These are phyloP conservation scores for Exophiala xenobiotica DNA, from an alignment of 2,329 filamentous ascomycete species.

Conservation along the genomic window DNA sequence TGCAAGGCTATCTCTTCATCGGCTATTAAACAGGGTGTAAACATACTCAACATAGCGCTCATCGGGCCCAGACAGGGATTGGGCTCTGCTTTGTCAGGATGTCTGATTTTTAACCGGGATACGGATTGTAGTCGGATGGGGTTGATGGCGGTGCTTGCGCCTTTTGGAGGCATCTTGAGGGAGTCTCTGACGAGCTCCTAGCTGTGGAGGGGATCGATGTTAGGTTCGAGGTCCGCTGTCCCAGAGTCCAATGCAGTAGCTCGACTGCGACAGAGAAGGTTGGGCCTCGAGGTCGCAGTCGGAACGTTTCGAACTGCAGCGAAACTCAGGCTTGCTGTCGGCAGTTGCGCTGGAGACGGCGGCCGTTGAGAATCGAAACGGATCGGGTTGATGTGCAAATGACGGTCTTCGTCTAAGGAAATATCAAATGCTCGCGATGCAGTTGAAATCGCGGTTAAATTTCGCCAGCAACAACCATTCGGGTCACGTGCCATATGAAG, in stretches of 20 bases:
- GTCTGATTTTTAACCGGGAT: constrained; percentile 60
- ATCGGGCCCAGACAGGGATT: constrained; percentile 68
- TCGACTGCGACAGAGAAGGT: background rate
- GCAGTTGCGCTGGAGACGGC: too few species aligned
- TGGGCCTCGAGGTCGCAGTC: background rate
- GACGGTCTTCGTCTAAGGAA: too few species aligned
- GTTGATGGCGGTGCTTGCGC: constrained; percentile 44
- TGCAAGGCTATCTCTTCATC: too few species aligned
- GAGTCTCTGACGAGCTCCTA: background rate
- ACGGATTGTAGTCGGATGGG: constrained; percentile 49
- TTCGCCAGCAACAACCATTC: too few species aligned
- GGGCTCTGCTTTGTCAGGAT: constrained; percentile 60
- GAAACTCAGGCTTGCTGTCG: too few species aligned
- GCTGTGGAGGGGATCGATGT: background rate
- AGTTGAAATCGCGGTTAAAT: background rate
- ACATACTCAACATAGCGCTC: constrained; percentile 65
- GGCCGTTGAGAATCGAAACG: too few species aligned
- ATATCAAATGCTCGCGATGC: background rate
- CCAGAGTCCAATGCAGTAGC: background rate
- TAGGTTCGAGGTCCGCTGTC: background rate
- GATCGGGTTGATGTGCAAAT: too few species aligned
- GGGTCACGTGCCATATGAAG: background rate
- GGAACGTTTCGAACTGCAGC: too few species aligned
- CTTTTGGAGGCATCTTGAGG: constrained; percentile 46
- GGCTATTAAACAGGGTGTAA: background rate